A percentile compares a stretch with the other conserved stretches of the same genome.
Evolutionary conservation across 495 filamentous ascomycete species (phyloP).

Genomic region (Penicillium manginii): DNA sequence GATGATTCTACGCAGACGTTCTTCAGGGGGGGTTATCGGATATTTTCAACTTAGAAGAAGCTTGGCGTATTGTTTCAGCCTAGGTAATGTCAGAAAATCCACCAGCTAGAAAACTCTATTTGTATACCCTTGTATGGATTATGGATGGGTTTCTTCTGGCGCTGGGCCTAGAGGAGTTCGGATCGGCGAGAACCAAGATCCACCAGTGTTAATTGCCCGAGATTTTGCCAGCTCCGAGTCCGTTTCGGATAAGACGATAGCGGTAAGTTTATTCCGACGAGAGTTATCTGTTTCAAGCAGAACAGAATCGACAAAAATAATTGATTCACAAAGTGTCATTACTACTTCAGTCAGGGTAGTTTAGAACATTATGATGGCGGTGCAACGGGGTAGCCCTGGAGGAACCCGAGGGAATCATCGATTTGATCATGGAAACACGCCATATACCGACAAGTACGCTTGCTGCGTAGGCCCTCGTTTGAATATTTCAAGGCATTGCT

Average conservation of each 20-base stretch:
- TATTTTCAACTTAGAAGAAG: background rate
- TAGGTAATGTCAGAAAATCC: conserved; percentile 10
- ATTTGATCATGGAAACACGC: no score
- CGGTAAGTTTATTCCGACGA: no score
- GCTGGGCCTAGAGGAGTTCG: conserved; percentile 7
- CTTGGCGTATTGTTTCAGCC: conserved; percentile 5
- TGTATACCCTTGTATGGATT: background rate
- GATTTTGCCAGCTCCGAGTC: conserved; percentile 21
- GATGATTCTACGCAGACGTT: background rate
- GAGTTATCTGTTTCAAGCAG: no score
- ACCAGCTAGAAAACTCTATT: conserved; percentile 6
- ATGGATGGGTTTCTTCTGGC: background rate
- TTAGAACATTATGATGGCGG: no score
- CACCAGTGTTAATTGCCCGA: conserved; percentile 14
- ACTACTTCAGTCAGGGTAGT: no score
- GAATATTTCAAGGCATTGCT: no score
- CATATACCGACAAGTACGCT: no score
- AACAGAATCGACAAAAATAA: no score
- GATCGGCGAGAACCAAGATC: conserved; percentile 21
- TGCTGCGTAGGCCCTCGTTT: no score
- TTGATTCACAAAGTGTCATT: no score
- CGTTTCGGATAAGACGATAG: background rate
- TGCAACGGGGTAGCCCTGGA: no score
- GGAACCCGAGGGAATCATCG: no score
- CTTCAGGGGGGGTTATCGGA: conserved; percentile 1